Evolutionary conservation across 2,329 filamentous ascomycete genomes (phyloP), one percentile per base, ranked within the genome.

Genomic region (Madurella mycetomatis): DNA sequence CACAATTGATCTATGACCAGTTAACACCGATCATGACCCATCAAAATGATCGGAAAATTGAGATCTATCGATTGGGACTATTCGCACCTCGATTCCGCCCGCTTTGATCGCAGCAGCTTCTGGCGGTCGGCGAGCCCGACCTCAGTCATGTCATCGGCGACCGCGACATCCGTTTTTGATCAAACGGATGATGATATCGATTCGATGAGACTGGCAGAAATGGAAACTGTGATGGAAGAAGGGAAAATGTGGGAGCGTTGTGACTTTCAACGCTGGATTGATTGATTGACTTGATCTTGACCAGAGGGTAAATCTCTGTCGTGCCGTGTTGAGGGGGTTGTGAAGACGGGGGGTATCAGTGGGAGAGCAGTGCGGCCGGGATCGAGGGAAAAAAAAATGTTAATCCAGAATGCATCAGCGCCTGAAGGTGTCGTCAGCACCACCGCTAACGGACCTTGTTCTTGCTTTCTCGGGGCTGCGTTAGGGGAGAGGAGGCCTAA

Each of bases 81-180:
- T 54, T 74, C 78, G 75, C 66, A 85, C 83, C 76, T 82, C 72
- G 76, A 78, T 75, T 84, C 79, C 73, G 76, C 76, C 72, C 76
- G 79, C 76, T 83, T 85, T 69, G 75, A 79, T 78, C 80, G 80
- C 77, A 86, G 79, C 76, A 84, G 79, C 76, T 77, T 81, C 73
- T 78, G 78, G 75, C 81, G 77, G 77, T 85, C 82, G 79, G 79
- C 76, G 73, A 77, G 76, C 75, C 77, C 81, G 78, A 84, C 82
- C 81, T 85, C 81, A 82, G 77, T 85, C 83, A 86, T 86, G 80
- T 81, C 83, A 85, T 82, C 77, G 72, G 76, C 77, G 73, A 76
- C 73, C 72, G 80, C 82, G 81, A 85, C 83, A 86, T 86, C 82
- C 82, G 83, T 85, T 85, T 83, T 76, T 68, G 68, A 73, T 66